Base-by-base conservation (phyloP, 805 yeast genomes). In the Blastobotrys robertii region DNA sequence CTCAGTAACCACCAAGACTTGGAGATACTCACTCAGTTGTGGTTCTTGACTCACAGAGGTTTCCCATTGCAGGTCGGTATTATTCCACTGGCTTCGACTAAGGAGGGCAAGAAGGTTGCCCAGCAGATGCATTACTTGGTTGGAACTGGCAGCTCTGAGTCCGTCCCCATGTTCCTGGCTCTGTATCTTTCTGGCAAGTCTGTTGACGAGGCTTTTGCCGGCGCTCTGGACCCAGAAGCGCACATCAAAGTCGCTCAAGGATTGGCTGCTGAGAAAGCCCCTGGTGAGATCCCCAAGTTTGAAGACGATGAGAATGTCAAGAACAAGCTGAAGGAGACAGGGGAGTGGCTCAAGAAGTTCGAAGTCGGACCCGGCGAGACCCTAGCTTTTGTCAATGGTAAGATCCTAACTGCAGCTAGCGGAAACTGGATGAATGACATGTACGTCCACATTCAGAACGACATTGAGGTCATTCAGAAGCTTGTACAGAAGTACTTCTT, bases 1-100 rank as follows among this genome's bases (percentile, higher is more conserved):
- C 64, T 86, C 14, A 64, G 78, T 1, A 67, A 76, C 47, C 64
- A 65, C 10, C 62, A 65, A 2, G 81, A 83, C 30, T 53, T 80
- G 2, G 67, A 69, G 19, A 64, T 77, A 2, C 53, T 77, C n/a
- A 66, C 46, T 8, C 56, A 53, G 30, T 42, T 65, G 1, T 34
- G 53, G 35, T 47, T 52, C 33, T 42, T 64, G 15, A 41, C 59
- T 4, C 49, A 70, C 9, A 71, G 74, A 35, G 76, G 77, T 1
- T 69, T 83, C 12, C 84, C 95, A 0, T 82, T 87, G 50, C 81
- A 88, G 59, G 56, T 90, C 41, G 98, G 97, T 5, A 48, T 90
- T 2, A 65, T 90, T n/a, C 95, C 97, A 0, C 45, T 82, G 2
- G 51, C 47, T 4, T 44, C 47, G 10, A 48, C 53, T 13, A 49